These are phyloP conservation scores for Ceriops zippeliana DNA, from an alignment of 345 rosid genomes.

Conservation along the genomic window DNA sequence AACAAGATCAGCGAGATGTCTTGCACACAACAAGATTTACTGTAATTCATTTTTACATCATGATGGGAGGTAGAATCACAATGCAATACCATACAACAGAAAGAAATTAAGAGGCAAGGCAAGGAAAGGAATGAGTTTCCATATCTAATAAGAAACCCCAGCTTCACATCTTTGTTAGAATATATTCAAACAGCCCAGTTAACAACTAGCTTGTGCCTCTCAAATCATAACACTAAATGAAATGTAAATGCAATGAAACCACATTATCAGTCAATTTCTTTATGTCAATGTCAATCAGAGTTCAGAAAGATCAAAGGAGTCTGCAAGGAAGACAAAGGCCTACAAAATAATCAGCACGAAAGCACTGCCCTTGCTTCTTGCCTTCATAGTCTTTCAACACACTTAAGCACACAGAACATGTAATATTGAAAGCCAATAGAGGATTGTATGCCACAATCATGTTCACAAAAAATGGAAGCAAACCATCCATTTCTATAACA, in stretches of 20 bases:
- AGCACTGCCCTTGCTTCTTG: too few species aligned
- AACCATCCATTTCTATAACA: constrained; percentile 30
- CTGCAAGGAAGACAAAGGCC: not conserved
- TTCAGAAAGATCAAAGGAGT: not conserved
- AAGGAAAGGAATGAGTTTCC: too few species aligned
- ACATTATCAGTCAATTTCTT: too few species aligned
- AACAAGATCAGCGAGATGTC: not conserved
- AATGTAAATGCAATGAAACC: too few species aligned
- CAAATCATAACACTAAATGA: too few species aligned
- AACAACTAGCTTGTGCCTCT: too few species aligned
- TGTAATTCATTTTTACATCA: not conserved
- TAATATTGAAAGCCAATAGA: not conserved
- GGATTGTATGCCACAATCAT: constrained; percentile 26
- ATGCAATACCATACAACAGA: too few species aligned
- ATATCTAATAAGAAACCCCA: too few species aligned
- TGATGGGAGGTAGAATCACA: not conserved
- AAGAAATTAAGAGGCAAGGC: too few species aligned
- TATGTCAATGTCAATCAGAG: too few species aligned
- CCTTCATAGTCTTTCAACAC: not conserved
- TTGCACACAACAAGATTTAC: not conserved
- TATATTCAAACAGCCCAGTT: too few species aligned
- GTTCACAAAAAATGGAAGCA: constrained; percentile 30
- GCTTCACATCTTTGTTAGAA: too few species aligned
- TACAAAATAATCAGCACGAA: not conserved
- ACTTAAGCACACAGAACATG: not conserved